Conservation (phyloP, 73 alveolate genomes). For the Breviolum minutum region DNA sequence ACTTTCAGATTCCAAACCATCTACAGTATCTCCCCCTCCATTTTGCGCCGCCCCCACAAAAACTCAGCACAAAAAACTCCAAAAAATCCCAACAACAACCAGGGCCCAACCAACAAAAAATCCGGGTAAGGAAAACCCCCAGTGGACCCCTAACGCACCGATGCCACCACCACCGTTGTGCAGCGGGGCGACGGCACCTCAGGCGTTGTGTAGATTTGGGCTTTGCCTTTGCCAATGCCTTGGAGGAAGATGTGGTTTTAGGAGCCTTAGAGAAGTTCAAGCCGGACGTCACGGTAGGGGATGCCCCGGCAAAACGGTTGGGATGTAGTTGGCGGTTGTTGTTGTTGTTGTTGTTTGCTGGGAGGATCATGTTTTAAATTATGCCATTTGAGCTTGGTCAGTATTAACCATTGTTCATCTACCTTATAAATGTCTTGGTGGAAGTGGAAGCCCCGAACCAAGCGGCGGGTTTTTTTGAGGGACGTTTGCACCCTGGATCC, state of each 20-base stretch:
- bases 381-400: too few species aligned
- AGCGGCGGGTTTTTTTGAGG: too few species aligned
- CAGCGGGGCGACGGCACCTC: neutral
- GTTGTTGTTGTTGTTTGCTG: neutral
- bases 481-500: too few species aligned
- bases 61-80: neutral
- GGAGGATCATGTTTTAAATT: neutral
- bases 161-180: neutral
- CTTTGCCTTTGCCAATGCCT: constrained; percentile 78
- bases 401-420: too few species aligned
- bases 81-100: neutral
- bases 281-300: constrained; percentile 68
- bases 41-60: too few species aligned
- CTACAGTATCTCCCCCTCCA: too few species aligned
- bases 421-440: too few species aligned
- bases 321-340: neutral
- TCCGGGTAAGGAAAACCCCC: neutral
- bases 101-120: neutral
- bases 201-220: constrained; percentile 94
- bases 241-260: constrained; percentile 66
- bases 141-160: neutral
- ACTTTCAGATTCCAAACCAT: too few species aligned
- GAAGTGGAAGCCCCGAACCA: too few species aligned
- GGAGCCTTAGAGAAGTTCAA: constrained; percentile 90
- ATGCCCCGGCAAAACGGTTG: neutral